Base-by-base conservation (phyloP, 2,329 filamentous ascomycete genomes). In the Aspergillus spinulosporus region DNA sequence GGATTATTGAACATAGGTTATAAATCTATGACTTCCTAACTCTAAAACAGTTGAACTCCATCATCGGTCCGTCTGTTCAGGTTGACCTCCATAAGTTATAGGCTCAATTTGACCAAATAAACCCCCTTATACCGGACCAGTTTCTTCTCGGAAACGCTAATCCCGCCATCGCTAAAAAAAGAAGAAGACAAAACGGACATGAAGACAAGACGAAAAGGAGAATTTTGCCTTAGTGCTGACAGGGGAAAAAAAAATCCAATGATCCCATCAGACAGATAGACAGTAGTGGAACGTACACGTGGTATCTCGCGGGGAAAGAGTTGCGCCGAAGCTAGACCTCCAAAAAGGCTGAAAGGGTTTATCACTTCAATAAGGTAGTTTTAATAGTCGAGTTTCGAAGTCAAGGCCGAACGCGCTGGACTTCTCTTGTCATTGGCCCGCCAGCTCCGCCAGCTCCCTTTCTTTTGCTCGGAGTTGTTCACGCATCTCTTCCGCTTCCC, bases 401-500 rank as follows among this genome's bases (percentile, higher is more conserved):
- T 37, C 7, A 12, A 40, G 48, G 31, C 46, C 45, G 28, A 49
- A 49, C 12, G 21, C 12, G 12, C 21, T 29, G 29, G 15, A 32
- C 15, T 39, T 48, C 15, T 8, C 21, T 36, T 26, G 49, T 62
- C 44, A 62, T 63, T 65, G 69, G 31, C 59, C 60, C 45, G 73
- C 76, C 57, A 83, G 68, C 37, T 79, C 78, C 48, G 86, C 86
- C 56, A 92, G 75, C 66, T 92, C 89, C 46, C 85, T 80, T 72
- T 92, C 89, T 67, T 92, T 92, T 11, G 84, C 87, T 7, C 85
- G 81, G 31, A 92, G 77, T 71, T 88, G 78, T 69, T 87, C 84
- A 36, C 88, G 82, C 85, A 94, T 94, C 51, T 80, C 80, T 66
- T 92, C 88, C 0, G 89, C 86, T 70, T 95, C 90, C 26, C 85